A percentile compares a stretch with the other conserved stretches of the same genome.
phyloP scores from a whole-genome alignment of 2,329 filamentous ascomycete genomes.

The Aspergillus unguis region DNA sequence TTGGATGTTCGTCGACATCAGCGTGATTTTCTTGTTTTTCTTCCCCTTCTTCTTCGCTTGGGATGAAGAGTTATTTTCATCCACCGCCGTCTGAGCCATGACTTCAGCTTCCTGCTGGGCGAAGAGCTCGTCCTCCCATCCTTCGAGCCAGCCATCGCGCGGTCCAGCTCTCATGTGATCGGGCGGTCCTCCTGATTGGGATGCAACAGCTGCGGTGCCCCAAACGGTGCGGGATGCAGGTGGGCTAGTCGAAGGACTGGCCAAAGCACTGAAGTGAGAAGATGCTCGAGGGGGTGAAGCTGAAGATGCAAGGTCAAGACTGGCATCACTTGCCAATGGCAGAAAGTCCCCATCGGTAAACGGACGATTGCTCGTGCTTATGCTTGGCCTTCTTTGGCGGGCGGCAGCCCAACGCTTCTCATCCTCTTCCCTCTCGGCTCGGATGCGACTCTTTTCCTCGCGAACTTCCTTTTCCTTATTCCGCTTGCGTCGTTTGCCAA shows the following conservation, averaged over 20 bases:
- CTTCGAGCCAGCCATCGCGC: constrained; percentile 84
- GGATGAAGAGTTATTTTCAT: constrained; percentile 20
- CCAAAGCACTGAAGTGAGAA: constrained; percentile 53
- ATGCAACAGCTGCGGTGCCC: constrained; percentile 72
- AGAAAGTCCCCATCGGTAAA: constrained; percentile 64
- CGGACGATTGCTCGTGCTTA: constrained; percentile 44
- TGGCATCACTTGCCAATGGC: constrained; percentile 50
- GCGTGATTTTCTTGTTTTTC: constrained; percentile 65
- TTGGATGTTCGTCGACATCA: constrained; percentile 64
- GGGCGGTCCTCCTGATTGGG: constrained; percentile 55
- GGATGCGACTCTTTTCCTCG: constrained; percentile 79
- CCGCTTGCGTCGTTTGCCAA: constrained; percentile 69
- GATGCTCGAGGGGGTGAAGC: constrained; percentile 43
- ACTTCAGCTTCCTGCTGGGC: constrained; percentile 56
- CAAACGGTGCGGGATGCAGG: constrained; percentile 77
- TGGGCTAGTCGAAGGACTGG: constrained; percentile 78
- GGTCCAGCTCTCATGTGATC: constrained; percentile 36
- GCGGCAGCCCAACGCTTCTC: constrained; percentile 66
- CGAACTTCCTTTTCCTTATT: constrained; percentile 79
- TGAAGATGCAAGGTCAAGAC: constrained; percentile 31
- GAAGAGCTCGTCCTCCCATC: constrained; percentile 73
- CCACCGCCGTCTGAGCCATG: constrained; percentile 48
- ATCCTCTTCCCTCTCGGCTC: constrained; percentile 76
- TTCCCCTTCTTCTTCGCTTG: constrained; percentile 60
- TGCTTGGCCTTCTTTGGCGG: constrained; percentile 58